Evolutionary conservation across 2,329 filamentous ascomycete species (phyloP), one percentile per base, ranked within the genome.

Genomic region (Colletotrichum nymphaeae): DNA sequence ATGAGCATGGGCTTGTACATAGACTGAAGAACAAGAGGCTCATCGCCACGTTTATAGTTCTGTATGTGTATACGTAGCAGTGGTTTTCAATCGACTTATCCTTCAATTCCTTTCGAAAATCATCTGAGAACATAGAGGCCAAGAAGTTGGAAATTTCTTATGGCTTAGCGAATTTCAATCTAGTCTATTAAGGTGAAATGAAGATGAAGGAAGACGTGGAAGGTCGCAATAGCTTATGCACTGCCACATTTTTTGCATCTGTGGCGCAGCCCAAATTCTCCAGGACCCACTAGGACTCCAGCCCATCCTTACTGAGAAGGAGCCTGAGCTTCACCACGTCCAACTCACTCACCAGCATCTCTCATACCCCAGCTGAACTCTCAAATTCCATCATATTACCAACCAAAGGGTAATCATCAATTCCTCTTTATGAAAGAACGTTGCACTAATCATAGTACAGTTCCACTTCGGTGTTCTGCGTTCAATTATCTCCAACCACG

Each of bases 11-110:
- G 62, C 60, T 74, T 52, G 69, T 72, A 73, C 59, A 74, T 74
- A 68, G 72, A 74, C 72, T 74, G 72, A 58, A 73, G 68, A 74
- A 63, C 69, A 70, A 57, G 67, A 37, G 72, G 72, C 72, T 72
- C 72, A 59, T 72, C 72, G 72, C 72, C 72, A 72, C 52, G 57
- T 68, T 74, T 53, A 72, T 74, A 68, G 52, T 35, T 55, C 42
- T 65, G 59, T 70, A 69, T 32, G 24, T 64, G 70, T 60, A 70
- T 59, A 60, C 53, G 42, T 72, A 70, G 59, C 26, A 70, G 56
- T 59, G 8, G 26, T 46, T 49, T 63, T 14, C 4, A 28, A 68
- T 19, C 14, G 53, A 62, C 28, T 9, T 49, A 66, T 52, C 9
- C 12, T 26, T 9, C 26, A 4, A 2, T 26, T 42, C 16, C 14